A percentile compares a stretch with the other conserved stretches of the same genome.
Conservation (phyloP, 768 basidiomycete genomes). For the Auriculariales sp. region DNA sequence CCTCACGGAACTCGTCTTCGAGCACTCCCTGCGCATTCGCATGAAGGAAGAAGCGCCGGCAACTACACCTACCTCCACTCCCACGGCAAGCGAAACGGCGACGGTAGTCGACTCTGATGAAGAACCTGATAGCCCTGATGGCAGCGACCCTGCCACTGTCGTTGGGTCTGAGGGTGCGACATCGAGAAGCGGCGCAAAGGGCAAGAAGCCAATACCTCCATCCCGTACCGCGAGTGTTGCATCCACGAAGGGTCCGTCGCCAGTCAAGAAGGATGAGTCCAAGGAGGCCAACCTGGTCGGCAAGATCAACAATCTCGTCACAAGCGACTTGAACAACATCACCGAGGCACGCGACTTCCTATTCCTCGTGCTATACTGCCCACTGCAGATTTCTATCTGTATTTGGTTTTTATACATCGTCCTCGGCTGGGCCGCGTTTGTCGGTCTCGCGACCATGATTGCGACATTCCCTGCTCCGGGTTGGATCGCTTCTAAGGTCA, state of each 20-base stretch:
- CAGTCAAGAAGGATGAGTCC: slow-evolving; percentile 10
- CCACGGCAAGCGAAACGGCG: slow-evolving; percentile 11
- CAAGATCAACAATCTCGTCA: slow-evolving; percentile 63
- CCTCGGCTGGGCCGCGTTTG: slow-evolving; percentile 28
- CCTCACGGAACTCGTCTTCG: slow-evolving; percentile 38
- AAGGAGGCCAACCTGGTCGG: slow-evolving; percentile 42
- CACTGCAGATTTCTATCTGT: slow-evolving; percentile 20
- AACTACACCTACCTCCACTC: slow-evolving; percentile 2
- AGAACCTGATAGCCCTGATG: slow-evolving; percentile 8
- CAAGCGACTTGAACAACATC: slow-evolving; percentile 39
- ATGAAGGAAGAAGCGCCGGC: slow-evolving; percentile 30
- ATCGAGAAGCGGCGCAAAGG: background rate
- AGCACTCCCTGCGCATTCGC: slow-evolving; percentile 47
- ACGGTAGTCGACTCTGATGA: slow-evolving; percentile 12
- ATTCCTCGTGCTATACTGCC: slow-evolving; percentile 11
- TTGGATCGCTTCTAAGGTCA: slow-evolving; percentile 32
- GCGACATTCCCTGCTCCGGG: slow-evolving; percentile 45
- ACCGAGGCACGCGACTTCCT: slow-evolving; percentile 23
- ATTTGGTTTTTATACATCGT: slow-evolving; percentile 19
- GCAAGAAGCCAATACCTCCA: slow-evolving; percentile 2
- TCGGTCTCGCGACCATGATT: slow-evolving; percentile 39
- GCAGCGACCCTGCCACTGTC: slow-evolving; percentile 5
- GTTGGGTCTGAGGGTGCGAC: background rate
- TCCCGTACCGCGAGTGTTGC: background rate
- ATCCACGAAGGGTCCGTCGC: background rate